Percentiles rank a stretch among this genome's conserved stretches.
Conservation (phyloP, 2,329 filamentous ascomycete species). For the Cadophora luteo-olivacea region DNA sequence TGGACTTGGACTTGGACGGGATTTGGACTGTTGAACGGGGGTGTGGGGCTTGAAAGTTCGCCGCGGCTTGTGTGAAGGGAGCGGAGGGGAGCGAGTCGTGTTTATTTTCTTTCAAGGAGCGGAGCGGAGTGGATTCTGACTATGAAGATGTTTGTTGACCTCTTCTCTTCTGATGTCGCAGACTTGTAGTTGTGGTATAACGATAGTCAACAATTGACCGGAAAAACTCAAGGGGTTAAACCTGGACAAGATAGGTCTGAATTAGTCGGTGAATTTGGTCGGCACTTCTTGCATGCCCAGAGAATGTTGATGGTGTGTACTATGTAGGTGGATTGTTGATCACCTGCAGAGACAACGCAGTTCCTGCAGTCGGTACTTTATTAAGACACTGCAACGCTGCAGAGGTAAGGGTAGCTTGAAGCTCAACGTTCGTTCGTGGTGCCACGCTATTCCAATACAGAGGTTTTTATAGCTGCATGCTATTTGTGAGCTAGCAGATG, state of each 20-base stretch:
- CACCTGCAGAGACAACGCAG: constrained; percentile 7
- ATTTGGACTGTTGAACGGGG: background rate
- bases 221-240: background rate
- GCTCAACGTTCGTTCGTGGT: constrained; percentile 13
- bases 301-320: background rate
- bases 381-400: background rate
- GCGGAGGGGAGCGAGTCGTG: background rate
- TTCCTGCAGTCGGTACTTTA: constrained; percentile 17
- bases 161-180: no score
- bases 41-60: background rate
- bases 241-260: background rate
- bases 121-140: background rate
- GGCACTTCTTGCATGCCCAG: background rate
- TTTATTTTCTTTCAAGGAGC: background rate
- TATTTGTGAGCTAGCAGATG: background rate
- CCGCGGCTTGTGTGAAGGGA: background rate
- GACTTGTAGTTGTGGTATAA: no score
- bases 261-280: constrained; percentile 3
- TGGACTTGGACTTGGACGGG: background rate
- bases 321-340: background rate
- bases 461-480: background rate
- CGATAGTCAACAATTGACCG: background rate
- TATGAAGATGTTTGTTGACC: no score
- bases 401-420: background rate
- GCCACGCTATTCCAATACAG: constrained; percentile 1